phyloP scores from a whole-genome alignment of 2,329 filamentous ascomycete species.

The Lecanosticta acicola region DNA sequence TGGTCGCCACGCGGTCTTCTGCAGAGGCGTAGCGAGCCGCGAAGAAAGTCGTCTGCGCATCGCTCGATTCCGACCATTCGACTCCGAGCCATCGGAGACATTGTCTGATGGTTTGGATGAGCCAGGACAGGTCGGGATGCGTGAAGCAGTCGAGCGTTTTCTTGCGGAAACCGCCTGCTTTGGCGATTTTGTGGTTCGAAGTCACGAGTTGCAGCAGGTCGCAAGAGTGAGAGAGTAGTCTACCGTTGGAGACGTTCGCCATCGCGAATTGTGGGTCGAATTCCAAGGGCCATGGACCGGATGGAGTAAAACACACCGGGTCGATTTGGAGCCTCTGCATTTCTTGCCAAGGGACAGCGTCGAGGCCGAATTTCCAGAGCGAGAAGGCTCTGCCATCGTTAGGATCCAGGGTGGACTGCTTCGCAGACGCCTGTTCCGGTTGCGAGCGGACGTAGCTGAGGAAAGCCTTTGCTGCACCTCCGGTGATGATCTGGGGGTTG shows the following conservation, averaged over 20 bases:
- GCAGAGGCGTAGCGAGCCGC: conserved; percentile 7
- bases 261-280: conserved; percentile 21
- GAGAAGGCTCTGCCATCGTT: conserved; percentile 8
- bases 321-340: conserved; percentile 3
- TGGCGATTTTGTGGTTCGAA: conserved; percentile 6
- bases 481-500: conserved; percentile 9
- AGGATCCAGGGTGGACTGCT: not conserved
- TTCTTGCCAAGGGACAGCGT: conserved; percentile 3
- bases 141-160: conserved; percentile 9
- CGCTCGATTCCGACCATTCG: conserved; percentile 12
- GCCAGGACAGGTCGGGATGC: conserved; percentile 6
- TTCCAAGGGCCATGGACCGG: conserved; percentile 15
- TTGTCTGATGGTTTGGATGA: conserved; percentile 15
- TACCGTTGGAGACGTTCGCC: conserved; percentile 13
- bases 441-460: not conserved
- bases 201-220: conserved; percentile 11
- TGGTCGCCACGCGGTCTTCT: conserved; percentile 11
- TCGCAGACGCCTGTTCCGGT: not conserved
- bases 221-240: conserved; percentile 5
- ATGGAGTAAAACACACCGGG: conserved; percentile 3
- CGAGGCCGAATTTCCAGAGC: conserved; percentile 1
- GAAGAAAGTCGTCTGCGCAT: conserved; percentile 8
- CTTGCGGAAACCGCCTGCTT: not conserved
- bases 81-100: conserved; percentile 13
- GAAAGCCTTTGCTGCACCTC: conserved; percentile 3